phyloP scores from a whole-genome alignment of 176 grass and related monocot species.

The Eleusine indica region DNA sequence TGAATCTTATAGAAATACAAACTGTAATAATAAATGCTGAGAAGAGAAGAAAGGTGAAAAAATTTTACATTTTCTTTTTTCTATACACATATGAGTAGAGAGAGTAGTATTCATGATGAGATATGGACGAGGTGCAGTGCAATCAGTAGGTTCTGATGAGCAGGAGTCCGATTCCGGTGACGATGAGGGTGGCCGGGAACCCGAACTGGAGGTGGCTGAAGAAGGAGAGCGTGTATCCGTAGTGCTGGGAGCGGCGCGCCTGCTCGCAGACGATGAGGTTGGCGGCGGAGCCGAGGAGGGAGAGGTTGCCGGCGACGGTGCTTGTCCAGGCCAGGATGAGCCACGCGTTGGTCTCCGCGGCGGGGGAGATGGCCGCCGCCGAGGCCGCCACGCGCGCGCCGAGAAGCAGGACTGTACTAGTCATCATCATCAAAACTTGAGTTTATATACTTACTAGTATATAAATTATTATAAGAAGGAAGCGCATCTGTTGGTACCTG shows the following conservation, averaged over 20 bases:
- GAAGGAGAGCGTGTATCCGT: slow-evolving; percentile 87
- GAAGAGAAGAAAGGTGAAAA: too few species aligned
- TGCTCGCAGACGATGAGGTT: slow-evolving; percentile 97
- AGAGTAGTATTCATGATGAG: not conserved
- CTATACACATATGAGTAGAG: too few species aligned
- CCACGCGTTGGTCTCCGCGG: slow-evolving; percentile 67
- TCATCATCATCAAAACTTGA: too few species aligned
- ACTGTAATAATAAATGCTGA: not conserved
- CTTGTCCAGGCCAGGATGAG: slow-evolving; percentile 93
- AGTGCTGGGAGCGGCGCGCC: slow-evolving; percentile 62
- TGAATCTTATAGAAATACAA: too few species aligned
- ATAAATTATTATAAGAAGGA: too few species aligned
- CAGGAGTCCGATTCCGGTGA: slow-evolving; percentile 69
- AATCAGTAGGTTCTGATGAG: slow-evolving; percentile 51
- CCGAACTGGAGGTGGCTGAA: slow-evolving; percentile 76
- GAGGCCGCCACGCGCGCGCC: slow-evolving; percentile 77
- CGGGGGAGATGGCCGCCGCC: slow-evolving; percentile 60
- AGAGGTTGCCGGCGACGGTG: slow-evolving; percentile 95
- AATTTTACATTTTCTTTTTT: not conserved
- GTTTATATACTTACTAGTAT: too few species aligned
- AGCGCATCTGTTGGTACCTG: slow-evolving; percentile 42
- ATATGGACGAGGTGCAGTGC: too few species aligned
- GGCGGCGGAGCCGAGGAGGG: slow-evolving; percentile 81
- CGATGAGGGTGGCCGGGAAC: slow-evolving; percentile 60
- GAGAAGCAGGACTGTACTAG: slow-evolving; percentile 58